These are phyloP conservation scores for Caryopteris hybrid DNA, from an alignment of 305 asterid species.

Conservation along the genomic window DNA sequence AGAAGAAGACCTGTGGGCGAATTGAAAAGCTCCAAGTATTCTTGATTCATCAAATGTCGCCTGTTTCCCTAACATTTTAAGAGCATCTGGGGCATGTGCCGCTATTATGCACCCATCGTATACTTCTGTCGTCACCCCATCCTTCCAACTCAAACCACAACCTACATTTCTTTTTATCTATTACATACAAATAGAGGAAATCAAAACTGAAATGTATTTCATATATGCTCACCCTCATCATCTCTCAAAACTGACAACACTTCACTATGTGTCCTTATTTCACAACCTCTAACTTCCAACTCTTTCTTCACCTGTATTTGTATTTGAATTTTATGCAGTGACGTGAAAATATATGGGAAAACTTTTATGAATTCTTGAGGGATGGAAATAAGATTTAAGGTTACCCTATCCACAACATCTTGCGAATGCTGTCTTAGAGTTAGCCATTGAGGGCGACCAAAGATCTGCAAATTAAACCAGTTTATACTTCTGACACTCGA, in stretches of 20 bases:
- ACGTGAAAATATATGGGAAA: too few relatives aligned
- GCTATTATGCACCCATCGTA: constrained; percentile 74
- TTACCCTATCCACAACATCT: constrained; percentile 58
- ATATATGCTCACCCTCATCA: constrained; percentile 59
- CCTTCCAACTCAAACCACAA: constrained; percentile 44
- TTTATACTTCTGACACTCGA: too few relatives aligned
- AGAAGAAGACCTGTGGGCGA: constrained; percentile 73
- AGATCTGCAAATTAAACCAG: too few relatives aligned
- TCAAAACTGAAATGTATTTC: too few relatives aligned
- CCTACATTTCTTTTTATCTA: constrained; percentile 36
- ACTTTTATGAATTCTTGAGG: too few relatives aligned
- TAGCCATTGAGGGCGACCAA: constrained; percentile 92
- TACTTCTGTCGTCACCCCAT: constrained; percentile 45
- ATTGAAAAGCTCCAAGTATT: constrained; percentile 87
- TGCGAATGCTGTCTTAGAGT: constrained; percentile 73
- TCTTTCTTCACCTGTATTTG: constrained; percentile 46
- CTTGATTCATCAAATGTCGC: constrained; percentile 68
- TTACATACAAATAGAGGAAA: too few relatives aligned
- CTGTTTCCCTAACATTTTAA: constrained; percentile 62
- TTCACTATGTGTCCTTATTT: constrained; percentile 47
- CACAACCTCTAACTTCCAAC: constrained; percentile 48
- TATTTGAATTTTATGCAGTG: too few relatives aligned
- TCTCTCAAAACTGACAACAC: constrained; percentile 44
- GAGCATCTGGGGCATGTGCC: constrained; percentile 90
- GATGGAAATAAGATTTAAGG: too few relatives aligned